Evolutionary conservation across 2,329 filamentous ascomycete species (phyloP).

Genomic region (Rhinocladiella similis): DNA sequence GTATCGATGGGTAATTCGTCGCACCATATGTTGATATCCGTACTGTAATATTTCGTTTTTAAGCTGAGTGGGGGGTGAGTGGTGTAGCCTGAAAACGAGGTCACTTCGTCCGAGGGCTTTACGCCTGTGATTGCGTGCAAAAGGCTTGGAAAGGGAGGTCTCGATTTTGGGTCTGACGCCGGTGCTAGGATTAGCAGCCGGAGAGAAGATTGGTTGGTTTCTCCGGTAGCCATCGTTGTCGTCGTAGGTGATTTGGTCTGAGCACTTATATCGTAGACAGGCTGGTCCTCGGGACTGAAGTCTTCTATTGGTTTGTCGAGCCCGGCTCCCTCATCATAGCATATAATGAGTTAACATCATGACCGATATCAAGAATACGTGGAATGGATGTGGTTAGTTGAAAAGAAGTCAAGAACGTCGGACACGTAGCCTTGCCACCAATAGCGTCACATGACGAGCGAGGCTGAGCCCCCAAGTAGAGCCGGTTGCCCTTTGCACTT

Average conservation of each 20-base stretch:
- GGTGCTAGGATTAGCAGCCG: conserved; percentile 28
- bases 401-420: no score
- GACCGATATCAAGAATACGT: no score
- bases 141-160: conserved; percentile 25
- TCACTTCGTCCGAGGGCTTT: conserved; percentile 20
- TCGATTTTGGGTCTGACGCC: conserved; percentile 7
- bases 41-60: conserved; percentile 45
- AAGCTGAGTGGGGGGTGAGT: conserved; percentile 44
- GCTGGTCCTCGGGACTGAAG: no score
- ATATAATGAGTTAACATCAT: no score
- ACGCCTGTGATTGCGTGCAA: conserved; percentile 24
- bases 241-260: no score
- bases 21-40: conserved; percentile 48
- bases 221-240: background rate
- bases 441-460: no score
- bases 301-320: no score
- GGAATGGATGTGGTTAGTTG: no score
- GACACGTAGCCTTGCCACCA: no score
- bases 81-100: conserved; percentile 47
- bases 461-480: no score
- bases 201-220: conserved; percentile 21
- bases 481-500: no score
- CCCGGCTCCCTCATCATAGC: no score
- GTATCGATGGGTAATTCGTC: conserved; percentile 41
- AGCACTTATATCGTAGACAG: background rate